Evolutionary conservation across 768 basidiomycete species (phyloP).

Genomic region (Lactarius sanguifluus): DNA sequence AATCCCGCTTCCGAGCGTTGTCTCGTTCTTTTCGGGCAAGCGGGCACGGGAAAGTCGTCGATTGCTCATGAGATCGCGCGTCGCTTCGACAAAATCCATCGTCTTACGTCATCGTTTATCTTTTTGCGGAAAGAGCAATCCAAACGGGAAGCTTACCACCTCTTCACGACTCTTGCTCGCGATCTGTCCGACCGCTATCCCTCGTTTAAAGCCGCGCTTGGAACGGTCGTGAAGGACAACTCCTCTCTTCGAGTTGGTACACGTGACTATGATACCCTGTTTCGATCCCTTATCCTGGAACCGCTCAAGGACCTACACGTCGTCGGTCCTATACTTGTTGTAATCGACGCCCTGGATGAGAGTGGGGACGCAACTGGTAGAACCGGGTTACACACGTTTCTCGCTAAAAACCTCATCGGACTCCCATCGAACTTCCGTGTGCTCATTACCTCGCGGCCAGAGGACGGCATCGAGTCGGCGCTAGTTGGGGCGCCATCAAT

Average conservation of each 20-base stretch:
- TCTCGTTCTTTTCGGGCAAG: conserved; percentile 2
- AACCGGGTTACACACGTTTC: background rate
- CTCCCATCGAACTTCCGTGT: background rate
- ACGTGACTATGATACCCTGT: background rate
- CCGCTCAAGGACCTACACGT: background rate
- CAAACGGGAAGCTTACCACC: background rate
- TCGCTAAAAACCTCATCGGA: background rate
- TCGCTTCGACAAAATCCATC: background rate
- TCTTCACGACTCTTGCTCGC: background rate
- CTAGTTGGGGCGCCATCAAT: background rate
- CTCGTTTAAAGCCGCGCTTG: background rate
- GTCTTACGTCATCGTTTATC: background rate
- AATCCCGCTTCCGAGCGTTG: background rate
- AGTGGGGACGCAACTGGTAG: background rate
- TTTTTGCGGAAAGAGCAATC: background rate
- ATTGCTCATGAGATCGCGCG: background rate
- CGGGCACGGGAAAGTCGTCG: background rate
- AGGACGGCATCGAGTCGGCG: background rate
- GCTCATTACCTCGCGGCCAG: background rate
- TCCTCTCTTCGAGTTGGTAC: background rate
- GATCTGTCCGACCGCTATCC: background rate
- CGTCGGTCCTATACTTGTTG: background rate
- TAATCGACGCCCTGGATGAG: background rate
- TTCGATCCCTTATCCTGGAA: background rate
- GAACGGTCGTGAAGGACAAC: background rate